Evolutionary conservation across 345 rosid genomes (phyloP).

Genomic region (Ceriops zippeliana): DNA sequence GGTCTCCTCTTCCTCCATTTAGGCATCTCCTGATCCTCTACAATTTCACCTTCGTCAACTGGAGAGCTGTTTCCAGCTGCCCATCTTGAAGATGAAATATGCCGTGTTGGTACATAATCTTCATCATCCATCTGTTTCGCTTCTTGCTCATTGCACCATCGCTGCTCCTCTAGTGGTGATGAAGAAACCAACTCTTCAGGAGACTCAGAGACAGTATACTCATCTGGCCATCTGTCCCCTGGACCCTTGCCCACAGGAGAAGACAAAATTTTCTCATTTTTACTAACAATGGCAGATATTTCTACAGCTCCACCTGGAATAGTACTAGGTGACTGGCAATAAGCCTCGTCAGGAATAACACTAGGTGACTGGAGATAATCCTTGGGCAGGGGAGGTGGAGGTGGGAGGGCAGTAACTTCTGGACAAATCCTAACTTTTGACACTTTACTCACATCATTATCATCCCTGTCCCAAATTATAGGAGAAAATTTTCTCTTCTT

Average conservation of each 20-base stretch:
- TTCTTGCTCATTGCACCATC: slow-evolving; percentile 37
- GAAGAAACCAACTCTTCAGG: slow-evolving; percentile 33
- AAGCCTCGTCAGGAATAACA: slow-evolving; percentile 38
- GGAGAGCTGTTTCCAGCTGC: slow-evolving; percentile 87
- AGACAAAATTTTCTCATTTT: slow-evolving; percentile 23
- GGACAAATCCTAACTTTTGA: slow-evolving; percentile 39
- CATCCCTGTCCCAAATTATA: slow-evolving; percentile 94
- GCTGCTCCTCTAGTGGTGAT: slow-evolving; percentile 37
- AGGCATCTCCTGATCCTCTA: slow-evolving; percentile 56
- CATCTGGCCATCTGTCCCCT: slow-evolving; percentile 25
- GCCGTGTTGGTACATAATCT: slow-evolving; percentile 68
- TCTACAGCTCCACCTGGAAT: slow-evolving; percentile 35
- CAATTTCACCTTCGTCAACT: slow-evolving; percentile 78
- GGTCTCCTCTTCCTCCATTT: slow-evolving; percentile 62
- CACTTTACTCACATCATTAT: slow-evolving; percentile 36
- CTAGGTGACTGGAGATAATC: slow-evolving; percentile 40
- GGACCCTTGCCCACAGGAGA: slow-evolving; percentile 32
- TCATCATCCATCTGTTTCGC: slow-evolving; percentile 54
- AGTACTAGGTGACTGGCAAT: slow-evolving; percentile 39
- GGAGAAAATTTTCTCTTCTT: slow-evolving; percentile 96
- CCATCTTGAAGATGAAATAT: slow-evolving; percentile 97
- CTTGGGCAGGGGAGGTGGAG: slow-evolving; percentile 57
- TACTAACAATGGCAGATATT: slow-evolving; percentile 35
- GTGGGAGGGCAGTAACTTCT: slow-evolving; percentile 42
- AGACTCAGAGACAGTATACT: slow-evolving; percentile 29